Evolutionary conservation across 345 rosid species (phyloP).

Genomic region (Nephelium lappaceum): DNA sequence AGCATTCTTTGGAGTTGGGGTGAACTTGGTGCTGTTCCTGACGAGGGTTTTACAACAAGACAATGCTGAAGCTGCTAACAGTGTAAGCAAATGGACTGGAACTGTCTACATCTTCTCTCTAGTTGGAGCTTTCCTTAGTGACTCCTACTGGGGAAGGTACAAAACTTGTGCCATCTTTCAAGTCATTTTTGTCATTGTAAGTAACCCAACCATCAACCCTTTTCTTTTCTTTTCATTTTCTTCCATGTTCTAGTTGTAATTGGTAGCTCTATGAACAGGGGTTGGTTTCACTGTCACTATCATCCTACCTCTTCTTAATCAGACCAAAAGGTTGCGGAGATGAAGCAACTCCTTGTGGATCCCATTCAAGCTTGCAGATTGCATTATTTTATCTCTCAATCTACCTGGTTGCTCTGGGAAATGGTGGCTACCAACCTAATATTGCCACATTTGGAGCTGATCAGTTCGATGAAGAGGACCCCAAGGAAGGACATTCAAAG

Average conservation of each 20-base stretch:
- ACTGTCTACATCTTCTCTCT: slow-evolving; percentile 98
- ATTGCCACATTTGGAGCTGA: slow-evolving; percentile 97
- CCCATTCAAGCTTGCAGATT: slow-evolving; percentile 71
- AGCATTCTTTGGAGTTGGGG: slow-evolving; percentile 98
- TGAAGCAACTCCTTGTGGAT: slow-evolving; percentile 61
- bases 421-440: slow-evolving; percentile 98
- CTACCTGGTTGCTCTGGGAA: slow-evolving; percentile 86
- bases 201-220: slow-evolving; percentile 17
- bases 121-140: slow-evolving; percentile 95
- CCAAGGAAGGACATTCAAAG: slow-evolving; percentile 81
- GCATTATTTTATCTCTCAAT: slow-evolving; percentile 82
- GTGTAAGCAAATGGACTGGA: slow-evolving; percentile 99
- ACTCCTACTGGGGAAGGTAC: slow-evolving; percentile 99
- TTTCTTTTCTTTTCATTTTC: not conserved
- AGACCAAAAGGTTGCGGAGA: slow-evolving; percentile 88
- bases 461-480: slow-evolving; percentile 92
- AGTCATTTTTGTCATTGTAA: slow-evolving; percentile 88
- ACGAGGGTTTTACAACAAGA: slow-evolving; percentile 89
- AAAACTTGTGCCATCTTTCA: slow-evolving; percentile 98
- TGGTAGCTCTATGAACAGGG: slow-evolving; percentile 54
- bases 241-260: slow-evolving; percentile 15
- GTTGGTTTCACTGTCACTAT: slow-evolving; percentile 64
- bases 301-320: slow-evolving; percentile 73
- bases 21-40: slow-evolving; percentile 90
- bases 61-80: slow-evolving; percentile 97